Evolutionary conservation across 2,329 filamentous ascomycete species (phyloP).

Genomic region (Ceratocystis variospora): DNA sequence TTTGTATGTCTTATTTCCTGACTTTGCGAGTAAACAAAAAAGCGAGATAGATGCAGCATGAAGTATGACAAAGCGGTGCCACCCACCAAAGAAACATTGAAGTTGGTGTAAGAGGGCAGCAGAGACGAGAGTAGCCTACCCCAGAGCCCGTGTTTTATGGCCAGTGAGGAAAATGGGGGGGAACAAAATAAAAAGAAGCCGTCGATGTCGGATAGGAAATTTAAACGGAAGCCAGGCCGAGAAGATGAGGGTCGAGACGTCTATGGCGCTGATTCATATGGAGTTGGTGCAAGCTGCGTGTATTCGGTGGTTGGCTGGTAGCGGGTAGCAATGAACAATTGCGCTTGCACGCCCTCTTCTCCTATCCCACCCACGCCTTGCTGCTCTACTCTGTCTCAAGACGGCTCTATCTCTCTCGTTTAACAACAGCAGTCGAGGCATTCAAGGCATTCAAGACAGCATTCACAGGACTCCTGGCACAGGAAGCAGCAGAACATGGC

Average conservation of each 20-base stretch:
- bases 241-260: no score
- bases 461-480: slow-evolving; percentile 33
- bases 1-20: background rate
- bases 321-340: no score
- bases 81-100: no score
- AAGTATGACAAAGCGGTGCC: no score
- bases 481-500: slow-evolving; percentile 34
- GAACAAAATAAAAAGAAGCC: background rate
- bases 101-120: no score
- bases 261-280: no score
- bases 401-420: slow-evolving; percentile 8
- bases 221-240: no score
- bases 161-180: background rate
- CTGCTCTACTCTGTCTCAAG: background rate
- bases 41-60: background rate
- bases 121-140: background rate
- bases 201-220: background rate
- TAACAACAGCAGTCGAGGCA: slow-evolving; percentile 31
- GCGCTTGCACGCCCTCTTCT: background rate
- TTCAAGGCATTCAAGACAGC: slow-evolving; percentile 32
- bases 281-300: no score
- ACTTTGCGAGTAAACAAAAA: background rate
- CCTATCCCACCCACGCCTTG: background rate
- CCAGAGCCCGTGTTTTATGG: background rate
- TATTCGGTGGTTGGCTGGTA: no score